Evolutionary conservation across 345 rosid genomes (phyloP), one percentile per base, ranked within the genome.

Genomic region (Aegle marmelos): DNA sequence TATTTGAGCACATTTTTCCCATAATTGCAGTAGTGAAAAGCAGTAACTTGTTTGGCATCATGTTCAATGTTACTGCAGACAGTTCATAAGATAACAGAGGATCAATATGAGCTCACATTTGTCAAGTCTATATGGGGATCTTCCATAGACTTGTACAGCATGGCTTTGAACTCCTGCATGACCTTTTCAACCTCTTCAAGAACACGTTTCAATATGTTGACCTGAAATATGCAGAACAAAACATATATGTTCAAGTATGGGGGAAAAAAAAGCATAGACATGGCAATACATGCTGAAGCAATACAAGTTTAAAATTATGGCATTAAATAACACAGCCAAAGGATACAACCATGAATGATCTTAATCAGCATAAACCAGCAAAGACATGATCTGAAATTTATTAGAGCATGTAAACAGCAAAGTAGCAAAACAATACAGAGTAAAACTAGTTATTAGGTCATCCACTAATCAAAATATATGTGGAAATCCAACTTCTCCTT

Each of bases 181-280:
- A 96, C 92, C 82, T 89, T 96, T 79, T 96, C 99, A 87, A 94
- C 98, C 91, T 96, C 99, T 89, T 94, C 99, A 74, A 92, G 97
- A 56, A 96, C 99, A 66, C 97, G 95, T 87, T 96, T 94, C 72
- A 96, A 89, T 85, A 96, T 88, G 84, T 88, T 95, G 68, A 94
- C 98, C 99, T 96, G 93, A 84, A 87, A 80, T 69, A 62, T 57
- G 68, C 21, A 56, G 30, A 24, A 4, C 72, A 60, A 60, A 82
- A 30, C 5, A 66, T 13, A 68, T 22, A 9, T 27, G 33, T 30
- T 36, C 17, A 36, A 24, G 73, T 5, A 68, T n/a, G n/a, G n/a
- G n/a, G 41, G 9, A 68, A 68, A 76, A 76, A 33, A 79, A 33
- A 3, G 27, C 61, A 70, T 7, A n/a, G 31, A 69, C 58, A 64